Base-by-base conservation (phyloP, 2,329 filamentous ascomycete genomes). In the Exophiala spinifera region DNA sequence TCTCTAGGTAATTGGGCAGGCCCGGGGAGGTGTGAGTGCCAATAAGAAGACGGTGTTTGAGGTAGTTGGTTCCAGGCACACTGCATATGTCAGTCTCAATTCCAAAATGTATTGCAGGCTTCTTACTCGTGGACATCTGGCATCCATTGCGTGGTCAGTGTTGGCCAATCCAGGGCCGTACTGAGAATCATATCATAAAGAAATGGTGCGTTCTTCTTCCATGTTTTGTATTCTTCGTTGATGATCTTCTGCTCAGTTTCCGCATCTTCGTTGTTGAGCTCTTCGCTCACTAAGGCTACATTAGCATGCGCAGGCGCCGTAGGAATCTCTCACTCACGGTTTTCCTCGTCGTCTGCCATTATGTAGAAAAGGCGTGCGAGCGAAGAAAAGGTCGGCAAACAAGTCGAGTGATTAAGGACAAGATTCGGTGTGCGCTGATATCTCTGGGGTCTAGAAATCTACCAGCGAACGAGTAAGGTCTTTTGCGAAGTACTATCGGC, bases 141-240 rank as follows among this genome's bases (percentile, higher is more conserved):
- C 64, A 99, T 88, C 95, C 95, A 99, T 76, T 99, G 94, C 1
- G 91, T 91, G 21, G 94, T 97, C 59, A 99, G 82, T 3, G 94
- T 96, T 13, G 94, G 94, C 94, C 94, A 99, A 69, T 96, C 91
- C 54, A 99, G 79, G 37, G 95, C 95, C 61, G 90, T 95, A 66
- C 91, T 91, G 61, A 97, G 80, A 62, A 99, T 94, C 84, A 96
- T 89, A 71, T 99, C 94, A 72, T 99, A 99, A 65, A 99, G 87
- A 69, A 97, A 97, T 3, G 94, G 91, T 62, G 89, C 90, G 74
- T 99, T 99, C 79, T 99, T 99, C 81, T 99, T 99, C 94, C 94
- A 99, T 63, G 92, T 96, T 73, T 99, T 99, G 82, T 99, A 99
- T 72, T 99, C 94, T 91, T 65, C 37, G 49, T 64, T 64, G 57